phyloP scores from a whole-genome alignment of 148 eudicot species.

The Drosera capensis region DNA sequence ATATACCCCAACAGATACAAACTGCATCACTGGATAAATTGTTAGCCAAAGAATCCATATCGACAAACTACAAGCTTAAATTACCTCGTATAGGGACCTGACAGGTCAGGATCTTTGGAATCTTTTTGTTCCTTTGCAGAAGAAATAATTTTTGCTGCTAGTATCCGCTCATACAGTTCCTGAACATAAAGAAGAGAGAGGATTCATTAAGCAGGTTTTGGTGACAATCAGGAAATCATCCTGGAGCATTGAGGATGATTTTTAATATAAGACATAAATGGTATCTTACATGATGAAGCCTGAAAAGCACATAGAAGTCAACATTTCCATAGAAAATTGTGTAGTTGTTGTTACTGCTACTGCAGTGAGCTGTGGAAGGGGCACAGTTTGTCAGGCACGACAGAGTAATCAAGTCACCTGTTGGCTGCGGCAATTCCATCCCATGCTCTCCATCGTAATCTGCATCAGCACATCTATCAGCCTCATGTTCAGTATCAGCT shows the following conservation, averaged over 20 bases:
- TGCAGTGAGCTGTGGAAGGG: constrained; percentile 21
- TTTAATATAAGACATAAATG: neutral
- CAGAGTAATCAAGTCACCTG: constrained; percentile 29
- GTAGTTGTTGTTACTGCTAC: constrained; percentile 29
- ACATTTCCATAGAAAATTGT: constrained; percentile 76
- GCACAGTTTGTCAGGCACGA: constrained; percentile 70
- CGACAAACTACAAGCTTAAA: constrained; percentile 1
- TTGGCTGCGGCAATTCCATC: constrained; percentile 27
- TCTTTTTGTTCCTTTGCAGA: constrained; percentile 49
- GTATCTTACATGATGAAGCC: constrained; percentile 73
- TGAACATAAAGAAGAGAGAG: constrained; percentile 14
- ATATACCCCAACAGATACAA: no score
- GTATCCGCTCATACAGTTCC: constrained; percentile 69
- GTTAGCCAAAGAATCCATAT: no score
- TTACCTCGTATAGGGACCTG: constrained; percentile 69
- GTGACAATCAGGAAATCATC: neutral
- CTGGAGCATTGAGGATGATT: neutral
- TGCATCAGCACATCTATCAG: constrained; percentile 66
- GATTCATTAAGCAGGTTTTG: neutral
- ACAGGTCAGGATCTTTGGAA: constrained; percentile 36
- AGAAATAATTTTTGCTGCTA: constrained; percentile 52
- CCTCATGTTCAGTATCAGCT: constrained; percentile 84
- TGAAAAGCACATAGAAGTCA: constrained; percentile 59
- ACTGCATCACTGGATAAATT: no score
- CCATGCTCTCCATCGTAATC: constrained; percentile 40